Percentiles rank a stretch among this genome's conserved stretches.
Evolutionary conservation across 1,139 yeast genomes (phyloP).

Genomic region (Kurtzmaniella natalensis): DNA sequence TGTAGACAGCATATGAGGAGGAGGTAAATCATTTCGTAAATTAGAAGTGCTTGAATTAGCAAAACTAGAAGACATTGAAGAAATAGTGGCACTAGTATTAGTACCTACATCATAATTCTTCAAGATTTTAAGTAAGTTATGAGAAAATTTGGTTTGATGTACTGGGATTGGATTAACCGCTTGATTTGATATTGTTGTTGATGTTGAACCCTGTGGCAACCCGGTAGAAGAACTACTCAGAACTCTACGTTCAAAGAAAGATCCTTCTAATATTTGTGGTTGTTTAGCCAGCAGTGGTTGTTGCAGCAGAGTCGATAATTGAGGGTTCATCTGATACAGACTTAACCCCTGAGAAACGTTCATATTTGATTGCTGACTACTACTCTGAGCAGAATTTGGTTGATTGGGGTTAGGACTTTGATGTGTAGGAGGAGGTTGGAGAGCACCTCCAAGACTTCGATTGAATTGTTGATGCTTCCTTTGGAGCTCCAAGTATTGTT

Average conservation of each 20-base stretch:
- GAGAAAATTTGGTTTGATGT: conserved; percentile 33
- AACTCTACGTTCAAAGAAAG: conserved; percentile 1
- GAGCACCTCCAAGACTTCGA: conserved; percentile 5
- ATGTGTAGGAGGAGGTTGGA: neutral
- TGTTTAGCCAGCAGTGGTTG: neutral
- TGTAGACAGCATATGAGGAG: conserved; percentile 6
- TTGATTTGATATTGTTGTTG: too few relatives aligned
- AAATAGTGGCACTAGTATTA: conserved; percentile 5
- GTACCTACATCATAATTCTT: conserved; percentile 42
- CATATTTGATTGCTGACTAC: too few relatives aligned
- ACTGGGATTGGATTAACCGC: conserved; percentile 18
- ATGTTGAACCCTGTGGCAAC: too few relatives aligned
- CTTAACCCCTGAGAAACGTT: too few relatives aligned
- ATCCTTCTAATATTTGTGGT: neutral
- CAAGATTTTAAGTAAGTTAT: conserved; percentile 29
- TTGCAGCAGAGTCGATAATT: neutral
- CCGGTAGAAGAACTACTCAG: neutral
- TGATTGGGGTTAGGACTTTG: neutral
- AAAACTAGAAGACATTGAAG: neutral
- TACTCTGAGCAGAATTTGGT: neutral
- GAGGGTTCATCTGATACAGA: too few relatives aligned
- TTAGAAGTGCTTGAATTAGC: neutral
- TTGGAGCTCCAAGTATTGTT: conserved; percentile 19
- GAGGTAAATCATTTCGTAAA: conserved; percentile 9
- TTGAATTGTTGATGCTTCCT: conserved; percentile 20